Percentiles rank a stretch among this genome's conserved stretches.
Conservation (phyloP, 2,329 filamentous ascomycete genomes). For the Hirsutella rhossiliensis region DNA sequence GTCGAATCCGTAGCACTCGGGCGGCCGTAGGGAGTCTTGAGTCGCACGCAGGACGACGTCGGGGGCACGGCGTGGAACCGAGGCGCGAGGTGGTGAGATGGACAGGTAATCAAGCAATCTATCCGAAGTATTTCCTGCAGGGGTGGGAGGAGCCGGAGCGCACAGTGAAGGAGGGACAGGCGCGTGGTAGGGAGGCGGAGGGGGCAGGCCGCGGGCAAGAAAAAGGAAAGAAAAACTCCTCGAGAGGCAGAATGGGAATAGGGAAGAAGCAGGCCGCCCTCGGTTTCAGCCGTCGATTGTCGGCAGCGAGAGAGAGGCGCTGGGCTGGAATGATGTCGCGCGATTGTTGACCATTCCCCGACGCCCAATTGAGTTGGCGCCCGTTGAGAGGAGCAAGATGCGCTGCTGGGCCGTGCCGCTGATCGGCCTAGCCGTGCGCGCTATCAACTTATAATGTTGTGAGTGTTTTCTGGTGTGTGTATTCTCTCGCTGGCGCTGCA, state of each 20-base stretch:
- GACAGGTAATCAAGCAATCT: background rate
- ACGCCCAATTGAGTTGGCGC: slow-evolving; percentile 1
- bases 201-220: no score
- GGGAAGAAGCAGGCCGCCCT: background rate
- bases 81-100: background rate
- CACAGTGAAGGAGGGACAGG: no score
- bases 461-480: no score
- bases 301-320: background rate
- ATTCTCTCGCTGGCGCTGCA: no score
- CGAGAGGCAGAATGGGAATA: background rate
- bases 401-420: background rate
- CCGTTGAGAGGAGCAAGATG: background rate
- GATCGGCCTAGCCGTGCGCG: background rate
- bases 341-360: slow-evolving; percentile 5
- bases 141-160: no score
- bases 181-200: no score
- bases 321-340: slow-evolving; percentile 4
- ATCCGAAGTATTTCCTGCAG: background rate
- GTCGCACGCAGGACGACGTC: background rate
- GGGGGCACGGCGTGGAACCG: background rate
- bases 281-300: background rate
- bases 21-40: background rate
- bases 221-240: no score
- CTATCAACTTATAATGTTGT: no score
- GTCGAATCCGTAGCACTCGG: background rate